phyloP scores from a whole-genome alignment of 1,284 basidiomycete species.

The Papiliotrema laurentii region DNA sequence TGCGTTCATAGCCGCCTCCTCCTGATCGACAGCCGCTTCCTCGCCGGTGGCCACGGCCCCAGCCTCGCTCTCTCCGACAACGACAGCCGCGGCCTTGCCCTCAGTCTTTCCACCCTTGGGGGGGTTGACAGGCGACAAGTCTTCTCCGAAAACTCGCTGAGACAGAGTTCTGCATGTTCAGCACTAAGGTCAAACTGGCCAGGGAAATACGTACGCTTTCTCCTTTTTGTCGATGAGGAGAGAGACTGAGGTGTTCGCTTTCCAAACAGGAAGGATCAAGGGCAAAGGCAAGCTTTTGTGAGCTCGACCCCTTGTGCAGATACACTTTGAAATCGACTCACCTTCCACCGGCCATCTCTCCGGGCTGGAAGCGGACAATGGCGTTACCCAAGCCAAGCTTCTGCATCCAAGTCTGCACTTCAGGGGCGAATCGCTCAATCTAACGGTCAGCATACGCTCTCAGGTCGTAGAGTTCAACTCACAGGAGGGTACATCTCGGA shows the following conservation, averaged over 20 bases:
- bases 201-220: slow-evolving; percentile 61
- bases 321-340: slow-evolving; percentile 49
- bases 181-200: neutral
- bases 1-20: slow-evolving; percentile 1
- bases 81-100: slow-evolving; percentile 5
- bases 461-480: slow-evolving; percentile 2
- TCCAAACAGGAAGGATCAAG: slow-evolving; percentile 82
- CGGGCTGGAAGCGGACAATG: slow-evolving; percentile 63
- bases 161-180: slow-evolving; percentile 34
- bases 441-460: slow-evolving; percentile 1
- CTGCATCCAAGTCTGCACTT: slow-evolving; percentile 49
- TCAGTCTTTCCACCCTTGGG: slow-evolving; percentile 12
- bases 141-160: slow-evolving; percentile 40
- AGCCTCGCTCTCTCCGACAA: slow-evolving; percentile 10
- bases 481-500: slow-evolving; percentile 70
- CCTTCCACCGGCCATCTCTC: slow-evolving; percentile 56
- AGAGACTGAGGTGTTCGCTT: slow-evolving; percentile 74
- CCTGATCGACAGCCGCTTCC: neutral
- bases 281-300: slow-evolving; percentile 62
- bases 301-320: too few species aligned
- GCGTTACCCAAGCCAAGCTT: slow-evolving; percentile 58
- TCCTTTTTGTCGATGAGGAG: slow-evolving; percentile 93
- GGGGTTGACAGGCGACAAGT: slow-evolving; percentile 37
- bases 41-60: neutral
- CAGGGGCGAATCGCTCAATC: slow-evolving; percentile 58